A percentile compares a stretch with the other conserved stretches of the same genome.
These are phyloP conservation scores for Chenopodium formosanum DNA, from an alignment of 148 eudicot genomes.

Conservation along the genomic window DNA sequence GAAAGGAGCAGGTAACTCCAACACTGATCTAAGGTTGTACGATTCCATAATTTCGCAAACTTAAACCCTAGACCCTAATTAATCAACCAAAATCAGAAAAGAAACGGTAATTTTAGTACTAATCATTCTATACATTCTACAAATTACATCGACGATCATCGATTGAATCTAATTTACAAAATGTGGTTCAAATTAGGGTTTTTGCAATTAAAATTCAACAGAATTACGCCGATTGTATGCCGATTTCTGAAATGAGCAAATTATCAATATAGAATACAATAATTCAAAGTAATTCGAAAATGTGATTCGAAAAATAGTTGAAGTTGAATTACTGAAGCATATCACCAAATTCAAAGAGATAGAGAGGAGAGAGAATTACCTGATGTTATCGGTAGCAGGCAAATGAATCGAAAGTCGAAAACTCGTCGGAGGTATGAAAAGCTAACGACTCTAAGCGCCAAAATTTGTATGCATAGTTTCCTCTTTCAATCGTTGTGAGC, in stretches of 20 bases:
- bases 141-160: neutral
- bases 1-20: slow-evolving; percentile 36
- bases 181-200: neutral
- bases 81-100: slow-evolving; percentile 8
- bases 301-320: neutral
- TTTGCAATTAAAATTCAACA: neutral
- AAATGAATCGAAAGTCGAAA: no score
- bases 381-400: neutral
- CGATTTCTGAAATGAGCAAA: neutral
- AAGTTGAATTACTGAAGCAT: neutral
- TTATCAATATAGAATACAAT: neutral
- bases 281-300: neutral
- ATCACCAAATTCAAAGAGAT: neutral
- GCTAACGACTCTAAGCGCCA: neutral
- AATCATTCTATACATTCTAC: neutral
- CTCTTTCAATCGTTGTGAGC: no score
- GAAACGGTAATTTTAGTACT: neutral
- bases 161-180: neutral
- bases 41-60: slow-evolving; percentile 29
- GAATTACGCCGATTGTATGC: neutral
- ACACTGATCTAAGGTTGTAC: slow-evolving; percentile 30
- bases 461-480: neutral
- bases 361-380: neutral
- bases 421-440: neutral
- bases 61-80: slow-evolving; percentile 24